These are phyloP conservation scores for Leavenworthia alabamica DNA, from an alignment of 345 rosid species.

Conservation along the genomic window DNA sequence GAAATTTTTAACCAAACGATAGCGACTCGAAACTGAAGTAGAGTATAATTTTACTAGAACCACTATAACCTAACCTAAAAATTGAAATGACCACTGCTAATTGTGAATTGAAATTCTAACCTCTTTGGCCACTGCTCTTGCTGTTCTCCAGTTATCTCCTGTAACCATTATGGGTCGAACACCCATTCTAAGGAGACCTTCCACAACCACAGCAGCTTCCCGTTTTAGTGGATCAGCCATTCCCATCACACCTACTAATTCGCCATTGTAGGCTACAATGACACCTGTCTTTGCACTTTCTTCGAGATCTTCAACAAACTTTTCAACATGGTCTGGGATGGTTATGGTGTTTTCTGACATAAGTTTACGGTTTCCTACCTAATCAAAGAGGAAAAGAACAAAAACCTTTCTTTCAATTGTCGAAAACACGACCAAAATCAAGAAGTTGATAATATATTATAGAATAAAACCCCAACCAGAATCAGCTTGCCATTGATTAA, in stretches of 20 bases:
- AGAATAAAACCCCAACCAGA: slow-evolving; percentile 43
- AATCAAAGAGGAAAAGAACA: slow-evolving; percentile 16
- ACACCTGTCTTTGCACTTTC: slow-evolving; percentile 85
- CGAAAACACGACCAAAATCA: neutral
- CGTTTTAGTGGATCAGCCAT: slow-evolving; percentile 87
- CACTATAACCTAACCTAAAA: too few relatives aligned
- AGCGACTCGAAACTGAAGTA: too few relatives aligned
- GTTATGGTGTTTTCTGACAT: slow-evolving; percentile 56
- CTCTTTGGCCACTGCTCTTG: slow-evolving; percentile 90
- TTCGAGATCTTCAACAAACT: slow-evolving; percentile 69
- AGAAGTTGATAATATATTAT: neutral
- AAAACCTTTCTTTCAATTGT: neutral
- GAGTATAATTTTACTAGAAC: too few relatives aligned
- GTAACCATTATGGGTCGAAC: slow-evolving; percentile 92
- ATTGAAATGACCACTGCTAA: too few relatives aligned
- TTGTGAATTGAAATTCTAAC: too few relatives aligned
- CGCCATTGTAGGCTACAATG: slow-evolving; percentile 51
- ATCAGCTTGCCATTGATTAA: slow-evolving; percentile 54
- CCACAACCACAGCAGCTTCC: slow-evolving; percentile 90
- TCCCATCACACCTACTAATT: slow-evolving; percentile 71
- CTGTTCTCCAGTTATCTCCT: slow-evolving; percentile 98
- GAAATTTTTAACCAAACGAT: too few relatives aligned
- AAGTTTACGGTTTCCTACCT: slow-evolving; percentile 95
- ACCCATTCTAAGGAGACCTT: slow-evolving; percentile 90
- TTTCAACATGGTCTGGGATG: slow-evolving; percentile 59